Evolutionary conservation across 2,329 filamentous ascomycete genomes (phyloP).

Genomic region (Emmonsiellopsis sp.): DNA sequence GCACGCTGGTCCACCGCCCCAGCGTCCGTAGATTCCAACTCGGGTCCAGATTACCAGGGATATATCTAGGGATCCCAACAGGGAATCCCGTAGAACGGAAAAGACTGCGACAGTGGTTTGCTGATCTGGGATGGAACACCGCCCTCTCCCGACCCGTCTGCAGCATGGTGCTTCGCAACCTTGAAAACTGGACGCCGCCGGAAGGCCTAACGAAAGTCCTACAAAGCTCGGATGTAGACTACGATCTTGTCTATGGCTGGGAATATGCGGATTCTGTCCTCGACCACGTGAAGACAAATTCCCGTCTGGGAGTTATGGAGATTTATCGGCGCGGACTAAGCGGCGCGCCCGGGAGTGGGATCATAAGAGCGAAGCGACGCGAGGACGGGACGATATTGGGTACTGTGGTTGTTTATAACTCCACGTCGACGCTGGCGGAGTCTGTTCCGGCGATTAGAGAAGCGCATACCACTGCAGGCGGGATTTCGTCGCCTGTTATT

Average conservation of each 20-base stretch:
- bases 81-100: conserved; percentile 52
- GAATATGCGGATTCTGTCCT: conserved; percentile 67
- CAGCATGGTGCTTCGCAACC: conserved; percentile 64
- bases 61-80: conserved; percentile 78
- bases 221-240: conserved; percentile 62
- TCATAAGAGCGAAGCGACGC: conserved; percentile 69
- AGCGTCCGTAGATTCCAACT: conserved; percentile 73
- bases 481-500: conserved; percentile 72
- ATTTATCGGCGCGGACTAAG: conserved; percentile 68
- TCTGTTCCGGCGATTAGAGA: conserved; percentile 61
- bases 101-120: conserved; percentile 67
- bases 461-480: conserved; percentile 50
- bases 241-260: conserved; percentile 73
- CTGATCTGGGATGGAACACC: conserved; percentile 80
- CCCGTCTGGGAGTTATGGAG: conserved; percentile 67
- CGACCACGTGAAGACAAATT: conserved; percentile 62
- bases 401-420: conserved; percentile 69
- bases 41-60: conserved; percentile 69
- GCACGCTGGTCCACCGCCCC: conserved; percentile 60
- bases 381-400: conserved; percentile 62
- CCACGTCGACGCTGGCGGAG: conserved; percentile 56
- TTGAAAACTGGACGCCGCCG: conserved; percentile 64
- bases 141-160: conserved; percentile 53
- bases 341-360: conserved; percentile 63
- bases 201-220: conserved; percentile 67